phyloP scores from a whole-genome alignment of 2,329 filamentous ascomycete genomes.

The Periconia sp. region DNA sequence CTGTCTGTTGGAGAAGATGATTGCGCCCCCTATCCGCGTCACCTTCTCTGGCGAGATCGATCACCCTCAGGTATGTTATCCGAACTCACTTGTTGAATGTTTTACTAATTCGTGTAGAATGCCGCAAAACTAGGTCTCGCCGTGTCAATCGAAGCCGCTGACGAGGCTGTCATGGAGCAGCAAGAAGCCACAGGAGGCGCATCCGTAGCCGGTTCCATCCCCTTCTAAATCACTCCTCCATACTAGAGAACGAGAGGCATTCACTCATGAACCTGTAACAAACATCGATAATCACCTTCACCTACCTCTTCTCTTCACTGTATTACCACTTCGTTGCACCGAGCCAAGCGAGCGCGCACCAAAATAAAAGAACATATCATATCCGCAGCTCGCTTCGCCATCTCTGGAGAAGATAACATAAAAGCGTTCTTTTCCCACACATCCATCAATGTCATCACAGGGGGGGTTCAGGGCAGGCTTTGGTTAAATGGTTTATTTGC shows the following conservation, averaged over 20 bases:
- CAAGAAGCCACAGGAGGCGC: conserved; percentile 36
- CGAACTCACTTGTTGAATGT: no score
- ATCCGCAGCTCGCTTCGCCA: conserved; percentile 14
- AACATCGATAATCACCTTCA: conserved; percentile 32
- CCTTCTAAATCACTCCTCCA: conserved; percentile 40
- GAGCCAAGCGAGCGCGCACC: conserved; percentile 29
- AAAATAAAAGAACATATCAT: not conserved
- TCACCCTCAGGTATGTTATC: conserved; percentile 78
- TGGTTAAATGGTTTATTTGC: conserved; percentile 24
- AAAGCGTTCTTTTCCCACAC: conserved; percentile 22
- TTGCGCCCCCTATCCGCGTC: conserved; percentile 87
- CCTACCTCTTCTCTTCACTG: conserved; percentile 43
- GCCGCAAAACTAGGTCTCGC: conserved; percentile 92
- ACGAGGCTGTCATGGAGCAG: conserved; percentile 46
- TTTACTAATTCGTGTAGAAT: conserved; percentile 62
- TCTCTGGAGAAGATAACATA: conserved; percentile 4
- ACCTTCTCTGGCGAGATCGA: conserved; percentile 97
- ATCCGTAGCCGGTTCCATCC: conserved; percentile 35
- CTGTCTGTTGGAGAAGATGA: conserved; percentile 91
- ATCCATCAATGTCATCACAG: conserved; percentile 17
- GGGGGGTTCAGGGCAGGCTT: conserved; percentile 20
- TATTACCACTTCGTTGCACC: conserved; percentile 42
- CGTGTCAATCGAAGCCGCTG: conserved; percentile 63
- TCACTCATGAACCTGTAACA: conserved; percentile 22
- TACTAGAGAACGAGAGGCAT: not conserved